Conservation (phyloP, 2,329 filamentous ascomycete genomes). For the Aspergillus pseudoterreus region DNA sequence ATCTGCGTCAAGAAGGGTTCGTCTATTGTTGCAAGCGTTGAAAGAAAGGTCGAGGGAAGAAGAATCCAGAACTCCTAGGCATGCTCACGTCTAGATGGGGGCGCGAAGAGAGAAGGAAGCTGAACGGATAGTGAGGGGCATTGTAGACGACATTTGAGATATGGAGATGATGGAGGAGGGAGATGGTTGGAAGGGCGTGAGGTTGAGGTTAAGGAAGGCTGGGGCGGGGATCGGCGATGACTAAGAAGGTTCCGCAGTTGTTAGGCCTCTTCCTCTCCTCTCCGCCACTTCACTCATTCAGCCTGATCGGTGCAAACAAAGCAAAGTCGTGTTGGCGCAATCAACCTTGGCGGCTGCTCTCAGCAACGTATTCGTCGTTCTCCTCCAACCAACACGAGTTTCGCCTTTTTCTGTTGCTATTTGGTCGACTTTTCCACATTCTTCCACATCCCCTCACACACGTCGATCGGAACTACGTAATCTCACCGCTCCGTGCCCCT, state of each 20-base stretch:
- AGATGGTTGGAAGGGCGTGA: slow-evolving; percentile 7
- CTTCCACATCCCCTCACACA: not conserved
- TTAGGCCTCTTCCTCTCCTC: not conserved
- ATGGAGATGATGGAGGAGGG: slow-evolving; percentile 1
- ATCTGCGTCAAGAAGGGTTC: slow-evolving; percentile 6
- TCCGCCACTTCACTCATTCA: not conserved
- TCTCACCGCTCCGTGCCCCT: slow-evolving; percentile 12
- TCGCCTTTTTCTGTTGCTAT: too few species aligned
- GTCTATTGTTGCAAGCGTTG: slow-evolving; percentile 16
- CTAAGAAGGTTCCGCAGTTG: slow-evolving; percentile 11
- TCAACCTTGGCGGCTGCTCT: not conserved
- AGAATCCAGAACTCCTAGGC: slow-evolving; percentile 11
- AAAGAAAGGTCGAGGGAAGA: not conserved
- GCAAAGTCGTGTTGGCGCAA: slow-evolving; percentile 9
- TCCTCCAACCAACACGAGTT: too few species aligned
- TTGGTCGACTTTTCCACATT: not conserved
- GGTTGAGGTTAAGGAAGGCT: slow-evolving; percentile 5
- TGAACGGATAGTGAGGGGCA: slow-evolving; percentile 2
- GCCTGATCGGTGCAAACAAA: slow-evolving; percentile 16
- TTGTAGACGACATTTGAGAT: slow-evolving; percentile 2
- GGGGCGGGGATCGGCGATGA: slow-evolving; percentile 21
- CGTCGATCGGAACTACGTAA: not conserved
- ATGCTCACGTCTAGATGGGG: slow-evolving; percentile 18
- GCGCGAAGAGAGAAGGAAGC: slow-evolving; percentile 6
- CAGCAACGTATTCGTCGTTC: not conserved